Conservation (phyloP, 2,329 filamentous ascomycete genomes). For the Tolypocladium sp. region DNA sequence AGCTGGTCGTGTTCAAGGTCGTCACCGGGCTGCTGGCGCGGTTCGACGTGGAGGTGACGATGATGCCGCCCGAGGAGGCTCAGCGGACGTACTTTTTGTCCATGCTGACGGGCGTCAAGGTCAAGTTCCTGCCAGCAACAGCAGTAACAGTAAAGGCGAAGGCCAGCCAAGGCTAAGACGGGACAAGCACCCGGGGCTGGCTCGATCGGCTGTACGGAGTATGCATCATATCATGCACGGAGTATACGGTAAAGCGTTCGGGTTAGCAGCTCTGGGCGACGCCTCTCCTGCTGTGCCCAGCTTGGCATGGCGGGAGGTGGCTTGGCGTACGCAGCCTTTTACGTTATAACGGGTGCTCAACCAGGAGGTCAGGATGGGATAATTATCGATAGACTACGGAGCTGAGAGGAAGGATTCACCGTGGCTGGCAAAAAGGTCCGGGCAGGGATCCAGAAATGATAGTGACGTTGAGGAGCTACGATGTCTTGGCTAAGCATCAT, state of each 20-base stretch:
- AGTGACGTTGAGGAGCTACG: not conserved
- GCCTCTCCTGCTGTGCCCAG: not conserved
- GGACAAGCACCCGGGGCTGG: not conserved
- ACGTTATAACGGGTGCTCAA: not conserved
- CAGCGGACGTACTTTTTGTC: constrained; percentile 41
- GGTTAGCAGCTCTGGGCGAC: not conserved
- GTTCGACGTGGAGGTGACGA: constrained; percentile 32
- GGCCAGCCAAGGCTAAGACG: too few species aligned
- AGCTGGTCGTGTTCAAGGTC: constrained; percentile 37
- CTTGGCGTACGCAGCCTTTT: not conserved
- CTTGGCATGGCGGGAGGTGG: not conserved
- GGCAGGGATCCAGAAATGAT: not conserved
- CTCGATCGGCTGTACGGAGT: not conserved
- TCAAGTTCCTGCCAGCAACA: constrained; percentile 20
- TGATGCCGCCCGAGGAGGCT: constrained; percentile 26
- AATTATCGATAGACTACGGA: not conserved
- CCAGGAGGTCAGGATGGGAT: not conserved
- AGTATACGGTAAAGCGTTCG: too few species aligned
- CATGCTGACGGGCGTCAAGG: constrained; percentile 39
- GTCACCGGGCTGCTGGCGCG: constrained; percentile 29
- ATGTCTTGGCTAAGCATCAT: not conserved
- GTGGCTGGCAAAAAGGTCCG: not conserved
- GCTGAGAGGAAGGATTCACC: not conserved
- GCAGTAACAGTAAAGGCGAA: not conserved
- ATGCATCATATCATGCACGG: too few species aligned